Conservation (phyloP, 768 basidiomycete genomes). For the Chalciporus sphaerocephalus region DNA sequence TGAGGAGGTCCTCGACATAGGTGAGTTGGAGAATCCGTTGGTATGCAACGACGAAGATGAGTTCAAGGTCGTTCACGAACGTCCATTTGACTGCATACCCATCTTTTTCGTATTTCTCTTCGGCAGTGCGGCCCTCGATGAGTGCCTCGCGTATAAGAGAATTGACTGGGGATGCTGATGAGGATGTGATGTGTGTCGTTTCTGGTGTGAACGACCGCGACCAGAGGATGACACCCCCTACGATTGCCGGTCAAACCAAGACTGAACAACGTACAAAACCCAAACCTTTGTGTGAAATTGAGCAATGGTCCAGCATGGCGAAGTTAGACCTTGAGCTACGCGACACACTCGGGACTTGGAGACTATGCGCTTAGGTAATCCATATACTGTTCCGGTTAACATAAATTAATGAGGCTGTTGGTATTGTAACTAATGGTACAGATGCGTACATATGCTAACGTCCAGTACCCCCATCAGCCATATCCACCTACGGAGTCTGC, state of each 20-base stretch:
- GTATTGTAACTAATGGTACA: slow-evolving; percentile 6
- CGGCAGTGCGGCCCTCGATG: slow-evolving; percentile 81
- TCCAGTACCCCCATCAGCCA: slow-evolving; percentile 1
- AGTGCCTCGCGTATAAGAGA: slow-evolving; percentile 85
- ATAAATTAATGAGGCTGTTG: slow-evolving; percentile 12
- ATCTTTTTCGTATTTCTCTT: slow-evolving; percentile 87
- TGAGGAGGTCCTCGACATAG: slow-evolving; percentile 86
- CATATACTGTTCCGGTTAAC: background rate
- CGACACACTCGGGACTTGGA: no score
- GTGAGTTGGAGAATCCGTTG: slow-evolving; percentile 93
- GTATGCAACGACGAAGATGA: slow-evolving; percentile 97
- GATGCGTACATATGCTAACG: background rate
- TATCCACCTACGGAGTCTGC: background rate
- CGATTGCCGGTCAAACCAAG: slow-evolving; percentile 4
- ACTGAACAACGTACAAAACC: background rate
- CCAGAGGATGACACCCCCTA: slow-evolving; percentile 93
- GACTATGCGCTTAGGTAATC: slow-evolving; percentile 8
- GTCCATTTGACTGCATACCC: slow-evolving; percentile 95
- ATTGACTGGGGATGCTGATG: slow-evolving; percentile 79
- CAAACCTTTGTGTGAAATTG: slow-evolving; percentile 88
- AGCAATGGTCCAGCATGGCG: slow-evolving; percentile 89
- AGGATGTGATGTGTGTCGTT: slow-evolving; percentile 62
- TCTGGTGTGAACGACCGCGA: slow-evolving; percentile 91
- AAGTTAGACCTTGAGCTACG: background rate
- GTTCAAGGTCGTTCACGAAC: slow-evolving; percentile 89